These are phyloP conservation scores for Fragilaria radians DNA, from an alignment of 108 stramenopile species.

Conservation along the genomic window DNA sequence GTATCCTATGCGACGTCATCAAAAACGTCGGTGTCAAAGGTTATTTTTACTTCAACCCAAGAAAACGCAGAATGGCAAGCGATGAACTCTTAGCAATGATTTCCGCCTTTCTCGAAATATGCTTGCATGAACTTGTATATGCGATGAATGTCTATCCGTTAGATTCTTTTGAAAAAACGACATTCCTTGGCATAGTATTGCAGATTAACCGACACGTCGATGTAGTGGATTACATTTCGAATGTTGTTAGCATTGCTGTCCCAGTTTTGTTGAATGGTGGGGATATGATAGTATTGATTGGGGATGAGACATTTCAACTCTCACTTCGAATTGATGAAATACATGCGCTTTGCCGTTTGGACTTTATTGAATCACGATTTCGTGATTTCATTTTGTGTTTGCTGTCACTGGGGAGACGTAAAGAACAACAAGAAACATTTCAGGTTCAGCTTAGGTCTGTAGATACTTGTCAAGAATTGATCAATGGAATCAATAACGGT, in stretches of 20 bases:
- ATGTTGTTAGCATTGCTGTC: constrained; percentile 22
- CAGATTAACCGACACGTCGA: constrained; percentile 34
- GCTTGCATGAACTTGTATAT: constrained; percentile 33
- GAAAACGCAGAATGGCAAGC: too few relatives aligned
- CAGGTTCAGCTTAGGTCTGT: not conserved
- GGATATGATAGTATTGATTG: constrained; percentile 22
- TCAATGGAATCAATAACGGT: not conserved
- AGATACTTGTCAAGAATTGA: not conserved
- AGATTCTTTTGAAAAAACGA: constrained; percentile 24
- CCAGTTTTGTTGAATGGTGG: constrained; percentile 21
- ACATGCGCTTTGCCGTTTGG: not conserved
- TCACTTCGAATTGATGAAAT: not conserved
- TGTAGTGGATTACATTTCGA: constrained; percentile 41
- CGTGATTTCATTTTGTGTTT: not conserved
- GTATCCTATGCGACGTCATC: too few relatives aligned
- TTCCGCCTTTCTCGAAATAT: constrained; percentile 19
- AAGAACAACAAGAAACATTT: not conserved
- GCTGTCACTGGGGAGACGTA: not conserved
- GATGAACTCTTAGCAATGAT: too few relatives aligned
- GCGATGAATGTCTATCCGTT: constrained; percentile 36
- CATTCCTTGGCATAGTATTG: constrained; percentile 33
- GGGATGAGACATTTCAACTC: not conserved
- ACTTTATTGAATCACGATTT: not conserved
- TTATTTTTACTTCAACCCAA: too few relatives aligned
- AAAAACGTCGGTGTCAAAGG: too few relatives aligned